A percentile compares a stretch with the other conserved stretches of the same genome.
Conservation (phyloP, 148 eudicot species). For the Drosera capensis region DNA sequence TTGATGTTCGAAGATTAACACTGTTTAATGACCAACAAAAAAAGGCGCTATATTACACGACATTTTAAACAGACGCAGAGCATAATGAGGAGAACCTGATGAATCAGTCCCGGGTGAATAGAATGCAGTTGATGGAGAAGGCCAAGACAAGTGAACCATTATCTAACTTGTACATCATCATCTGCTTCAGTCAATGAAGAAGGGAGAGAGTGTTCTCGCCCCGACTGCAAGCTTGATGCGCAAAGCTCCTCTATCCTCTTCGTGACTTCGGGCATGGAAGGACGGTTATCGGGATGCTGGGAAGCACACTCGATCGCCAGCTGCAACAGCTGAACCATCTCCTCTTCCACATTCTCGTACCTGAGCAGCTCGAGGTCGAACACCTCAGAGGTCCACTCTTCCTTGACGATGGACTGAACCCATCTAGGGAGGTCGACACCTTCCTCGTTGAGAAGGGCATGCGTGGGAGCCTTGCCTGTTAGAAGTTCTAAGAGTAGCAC, state of each 20-base stretch:
- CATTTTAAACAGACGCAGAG: too few relatives aligned
- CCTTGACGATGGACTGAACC: conserved; percentile 26
- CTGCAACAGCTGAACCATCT: conserved; percentile 25
- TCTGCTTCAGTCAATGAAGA: background rate
- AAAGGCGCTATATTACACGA: too few relatives aligned
- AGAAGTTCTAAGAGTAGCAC: conserved; percentile 31
- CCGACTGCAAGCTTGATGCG: conserved; percentile 1
- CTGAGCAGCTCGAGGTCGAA: conserved; percentile 29
- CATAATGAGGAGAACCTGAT: too few relatives aligned
- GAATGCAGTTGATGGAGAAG: too few relatives aligned
- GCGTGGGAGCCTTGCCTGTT: conserved; percentile 32
- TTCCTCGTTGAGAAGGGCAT: conserved; percentile 22
- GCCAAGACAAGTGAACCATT: too few relatives aligned
- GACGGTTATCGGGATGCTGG: conserved; percentile 27
- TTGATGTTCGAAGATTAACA: too few relatives aligned
- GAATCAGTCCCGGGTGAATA: too few relatives aligned
- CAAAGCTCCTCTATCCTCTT: conserved; percentile 11
- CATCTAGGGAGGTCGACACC: conserved; percentile 29
- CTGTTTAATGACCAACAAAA: too few relatives aligned
- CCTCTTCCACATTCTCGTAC: conserved; percentile 25
- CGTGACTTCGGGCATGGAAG: conserved; percentile 16
- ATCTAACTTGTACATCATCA: too few relatives aligned
- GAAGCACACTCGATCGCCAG: conserved; percentile 22
- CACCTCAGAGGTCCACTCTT: conserved; percentile 29
- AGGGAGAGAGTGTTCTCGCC: background rate